Base-by-base conservation (phyloP, 345 rosid species). In the Turritis glabra region DNA sequence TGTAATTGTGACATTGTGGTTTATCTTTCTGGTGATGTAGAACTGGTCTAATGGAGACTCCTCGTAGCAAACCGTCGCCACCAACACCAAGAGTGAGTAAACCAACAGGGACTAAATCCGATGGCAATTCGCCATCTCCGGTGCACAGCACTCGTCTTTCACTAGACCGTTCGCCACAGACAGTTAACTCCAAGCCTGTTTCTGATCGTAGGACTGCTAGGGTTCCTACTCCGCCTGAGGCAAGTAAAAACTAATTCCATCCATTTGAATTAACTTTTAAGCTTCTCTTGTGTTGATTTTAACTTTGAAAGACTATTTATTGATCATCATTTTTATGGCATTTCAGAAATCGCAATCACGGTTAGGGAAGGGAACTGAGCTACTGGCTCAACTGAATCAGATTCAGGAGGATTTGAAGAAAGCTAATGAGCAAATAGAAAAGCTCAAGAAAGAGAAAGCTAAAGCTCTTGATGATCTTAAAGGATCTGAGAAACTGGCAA, bases 371-470 rank as follows among this genome's bases (percentile, higher is more conserved):
- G 93, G 86, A 33, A 73, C 84, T 2, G 98, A 89, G 67, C 69
- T 88, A 29, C 94, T 88, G 71, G 73, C 85, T 48, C 97, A 93
- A 15, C 66, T 91, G 87, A 84, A 66, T 80, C 81, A 53, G 46
- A 79, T 82, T 8, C 94, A 86, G 78, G 94, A 93, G 59, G 98
- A 93, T 82, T 78, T 91, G 47, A 91, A 79, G 85, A 87, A 85
- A 79, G 87, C 98, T 2, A 91, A 87, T 71, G 92, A 91, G 78
- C 85, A 85, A 60, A 79, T 91, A 65, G 77, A 77, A 54, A 61
- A 75, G 79, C 82, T 89, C 64, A 92, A 89, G 85, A 88, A 85
- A 77, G 98, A 91, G 76, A 93, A 91, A 81, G 85, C 76, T 18
- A 86, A 82, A 54, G 92, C 92, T 10, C 33, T 85, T 66, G 87